Base-by-base conservation (phyloP, 352 stramenopile species). In the Pythium scleroteichum region DNA sequence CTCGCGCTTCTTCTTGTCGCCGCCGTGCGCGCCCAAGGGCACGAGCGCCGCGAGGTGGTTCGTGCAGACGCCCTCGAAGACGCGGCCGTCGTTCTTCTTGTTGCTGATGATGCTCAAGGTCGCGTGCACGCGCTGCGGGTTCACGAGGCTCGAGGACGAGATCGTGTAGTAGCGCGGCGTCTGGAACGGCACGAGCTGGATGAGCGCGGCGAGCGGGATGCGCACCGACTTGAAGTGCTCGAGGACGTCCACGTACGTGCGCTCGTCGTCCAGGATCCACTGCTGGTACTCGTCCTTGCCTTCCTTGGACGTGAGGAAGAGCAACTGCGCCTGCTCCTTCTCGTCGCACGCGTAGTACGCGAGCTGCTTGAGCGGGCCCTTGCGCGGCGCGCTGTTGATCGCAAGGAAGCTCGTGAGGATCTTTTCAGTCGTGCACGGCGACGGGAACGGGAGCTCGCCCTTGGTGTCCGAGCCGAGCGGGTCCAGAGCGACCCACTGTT, bases 91-190 rank as follows among this genome's bases (percentile, higher is more conserved):
- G 58, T 75, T 59, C 57, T 88, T 91, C 32, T 82, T 76, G 29
- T 87, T 78, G 48, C 95, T 71, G 38, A 98, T 89, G 23, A 99
- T 80, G 26, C 90, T 90, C 22, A 99, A 91, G 4, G 97, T 99
- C 44, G 98, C 74, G 68, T 99, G 94, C 27, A 99, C 85, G 19
- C 80, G 83, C 45, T 91, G 85, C 5, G 96, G 94, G 69, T 97
- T 88, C 3, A 97, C 85, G 38, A 86, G 76, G 41, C 90, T 93
- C 12, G 92, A 99, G 4, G 96, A 99, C 29, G 94, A 97, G 65
- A 99, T 99, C 12, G 97, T 99, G 76, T 99, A 99, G 70, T 98
- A 98, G 8, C 97, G 89, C 17, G 97, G 95, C 66, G 97, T 77
- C 20, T 99, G 69, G 62, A 90, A 91, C 19, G 97, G 97, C 47